Evolutionary conservation across 331 rosid species (phyloP), one percentile per base, ranked within the genome.

Genomic region (Stylosanthes scabra): DNA sequence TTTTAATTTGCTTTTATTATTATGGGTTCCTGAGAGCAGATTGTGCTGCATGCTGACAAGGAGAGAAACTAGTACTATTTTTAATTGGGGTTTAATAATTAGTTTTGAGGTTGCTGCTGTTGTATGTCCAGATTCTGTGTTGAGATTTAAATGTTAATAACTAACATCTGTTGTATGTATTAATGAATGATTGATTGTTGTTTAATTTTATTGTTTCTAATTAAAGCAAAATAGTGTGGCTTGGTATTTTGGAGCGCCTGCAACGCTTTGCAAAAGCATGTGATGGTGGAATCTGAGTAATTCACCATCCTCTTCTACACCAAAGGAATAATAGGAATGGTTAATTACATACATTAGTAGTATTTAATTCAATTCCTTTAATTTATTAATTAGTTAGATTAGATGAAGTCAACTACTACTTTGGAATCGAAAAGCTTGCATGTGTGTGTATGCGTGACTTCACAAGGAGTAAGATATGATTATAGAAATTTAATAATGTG

Each of bases 351-450:
- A 20, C 25, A 20, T 20, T 20, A 20, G 25, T 20, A 20, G 25
- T 20, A 20, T 20, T 20, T 20, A 20, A 20, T 20, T 20, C 25
- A 20, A 20, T 20, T 20, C 0, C 25, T 20, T 20, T 20, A 20
- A 20, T 20, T 20, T 20, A 20, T 20, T 20, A 20, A 20, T 20
- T 20, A 20, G 25, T 20, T 20, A 20, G 25, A 20, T 20, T 20
- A 20, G 25, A 20, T 20, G 1, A 66, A 82, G 93, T 84, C 91
- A 90, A 86, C 88, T 76, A 75, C 25, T 20, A 20, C 25, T 20
- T 20, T 40, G 52, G 42, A 80, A 78, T 87, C 71, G 29, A 82
- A 63, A 70, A 25, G 83, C 83, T 66, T 71, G 82, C 83, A 72
- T 70, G 83, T 78, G 85, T 82, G 66, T 69, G 83, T 78, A 70